Evolutionary conservation across 148 eudicot species (phyloP), one percentile per base, ranked within the genome.

Genomic region (Agrostemma githago): DNA sequence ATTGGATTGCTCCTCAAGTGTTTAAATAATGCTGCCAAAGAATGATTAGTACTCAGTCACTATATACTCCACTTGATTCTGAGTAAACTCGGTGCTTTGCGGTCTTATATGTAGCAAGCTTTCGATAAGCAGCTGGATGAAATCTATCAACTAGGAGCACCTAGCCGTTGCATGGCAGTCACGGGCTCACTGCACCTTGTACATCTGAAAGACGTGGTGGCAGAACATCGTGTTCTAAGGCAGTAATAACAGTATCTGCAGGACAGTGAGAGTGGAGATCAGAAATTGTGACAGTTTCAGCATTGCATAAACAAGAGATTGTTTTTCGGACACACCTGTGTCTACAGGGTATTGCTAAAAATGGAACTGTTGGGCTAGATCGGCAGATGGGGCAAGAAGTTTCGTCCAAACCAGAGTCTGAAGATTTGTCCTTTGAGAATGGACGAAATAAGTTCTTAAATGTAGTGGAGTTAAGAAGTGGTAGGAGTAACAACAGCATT

Each of bases 191-290:
- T 87, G 79, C 98, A 92, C 68, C 93, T 77, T 41, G 83, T 66
- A 70, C 96, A 95, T 77, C 92, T 77, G 81, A 95, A 95, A 39
- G 92, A 85, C 41, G 88, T 83, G 78, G 89, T 7, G 15, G 89
- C 88, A 48, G 98, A 87, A 78, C 97, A 88, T 53, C 96, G 80
- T 54, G 98, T 92, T 83, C 88, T 86, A 67, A 95, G 97, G 81
- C 97, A 92, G 80, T 92, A 95, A 79, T 92, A 95, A 76, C 98
- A 95, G 78, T 95, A 95, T 87, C 97, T 95, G 93, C 79, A 75
- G 80, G 40, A 62, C n/a, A n/a, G 59, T 41, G 34, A 75, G 26
- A 6, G 34, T 14, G 56, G 21, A 38, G 16, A 51, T 74, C 77
- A 79, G 21, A 43, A 17, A 78, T 26, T 46, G 20, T 42, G 26